Evolutionary conservation across 495 filamentous ascomycete genomes (phyloP).

Genomic region (Aspergillus indologenus): DNA sequence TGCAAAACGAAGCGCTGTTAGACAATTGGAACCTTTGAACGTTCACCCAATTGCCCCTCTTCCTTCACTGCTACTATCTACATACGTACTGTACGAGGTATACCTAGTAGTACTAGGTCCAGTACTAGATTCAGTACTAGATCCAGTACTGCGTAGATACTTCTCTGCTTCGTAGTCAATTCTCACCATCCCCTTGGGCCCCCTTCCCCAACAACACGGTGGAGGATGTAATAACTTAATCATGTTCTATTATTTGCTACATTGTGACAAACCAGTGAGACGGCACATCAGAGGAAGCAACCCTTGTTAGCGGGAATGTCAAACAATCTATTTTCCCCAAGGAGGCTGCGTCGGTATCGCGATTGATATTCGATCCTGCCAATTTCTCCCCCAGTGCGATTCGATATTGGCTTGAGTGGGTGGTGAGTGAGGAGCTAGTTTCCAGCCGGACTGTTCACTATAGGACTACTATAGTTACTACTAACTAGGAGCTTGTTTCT

Average conservation of each 20-base stretch:
- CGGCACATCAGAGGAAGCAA: not conserved
- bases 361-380: not conserved
- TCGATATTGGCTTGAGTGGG: not conserved
- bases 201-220: too few species aligned
- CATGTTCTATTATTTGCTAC: constrained; percentile 1
- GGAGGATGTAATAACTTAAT: constrained; percentile 14
- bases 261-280: not conserved
- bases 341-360: not conserved
- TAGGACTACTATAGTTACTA: too few species aligned
- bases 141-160: too few species aligned
- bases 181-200: too few species aligned
- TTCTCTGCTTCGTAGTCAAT: too few species aligned
- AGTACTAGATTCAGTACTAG: too few species aligned
- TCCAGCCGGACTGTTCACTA: constrained; percentile 6
- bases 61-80: not conserved
- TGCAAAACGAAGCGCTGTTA: constrained; percentile 3
- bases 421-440: constrained; percentile 4
- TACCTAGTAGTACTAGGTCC: too few species aligned
- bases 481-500: constrained; percentile 18
- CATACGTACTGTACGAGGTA: not conserved
- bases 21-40: not conserved
- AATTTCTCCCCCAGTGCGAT: not conserved
- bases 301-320: constrained; percentile 7
- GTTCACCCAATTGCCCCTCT: not conserved
- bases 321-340: not conserved